Evolutionary conservation across 306 rosid genomes (phyloP).

Genomic region (Adenanthera pavonina): DNA sequence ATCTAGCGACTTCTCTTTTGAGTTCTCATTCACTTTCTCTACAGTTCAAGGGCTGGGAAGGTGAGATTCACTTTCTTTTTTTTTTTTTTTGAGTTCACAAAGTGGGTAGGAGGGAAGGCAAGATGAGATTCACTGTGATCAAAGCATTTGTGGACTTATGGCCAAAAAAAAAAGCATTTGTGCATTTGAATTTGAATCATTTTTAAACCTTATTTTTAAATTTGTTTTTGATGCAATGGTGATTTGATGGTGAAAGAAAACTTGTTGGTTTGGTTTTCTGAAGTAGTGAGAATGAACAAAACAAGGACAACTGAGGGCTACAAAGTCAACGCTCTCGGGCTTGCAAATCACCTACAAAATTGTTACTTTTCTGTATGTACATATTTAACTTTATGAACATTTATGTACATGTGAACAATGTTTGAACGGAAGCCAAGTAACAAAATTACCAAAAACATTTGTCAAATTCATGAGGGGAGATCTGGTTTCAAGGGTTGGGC

Average conservation of each 20-base stretch:
- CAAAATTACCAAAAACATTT: neutral
- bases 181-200: constrained; percentile 9
- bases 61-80: constrained; percentile 38
- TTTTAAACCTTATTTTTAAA: constrained; percentile 6
- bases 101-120: too few species aligned
- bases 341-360: constrained; percentile 2
- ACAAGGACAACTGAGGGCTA: neutral
- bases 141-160: neutral
- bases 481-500: constrained; percentile 53
- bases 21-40: constrained; percentile 27
- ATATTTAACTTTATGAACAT: neutral
- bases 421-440: constrained; percentile 22
- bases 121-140: neutral
- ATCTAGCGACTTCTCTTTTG: constrained; percentile 48
- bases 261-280: neutral
- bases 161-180: neutral
- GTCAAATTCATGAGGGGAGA: constrained; percentile 35
- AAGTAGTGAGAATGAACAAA: neutral
- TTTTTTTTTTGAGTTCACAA: too few species aligned
- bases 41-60: constrained; percentile 44
- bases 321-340: neutral
- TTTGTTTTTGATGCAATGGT: neutral
- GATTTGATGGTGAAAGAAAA: constrained; percentile 29
- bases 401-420: constrained; percentile 42
- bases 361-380: neutral